Base-by-base conservation (phyloP, 352 stramenopile genomes). In the Salisapilia sapeloensis region DNA sequence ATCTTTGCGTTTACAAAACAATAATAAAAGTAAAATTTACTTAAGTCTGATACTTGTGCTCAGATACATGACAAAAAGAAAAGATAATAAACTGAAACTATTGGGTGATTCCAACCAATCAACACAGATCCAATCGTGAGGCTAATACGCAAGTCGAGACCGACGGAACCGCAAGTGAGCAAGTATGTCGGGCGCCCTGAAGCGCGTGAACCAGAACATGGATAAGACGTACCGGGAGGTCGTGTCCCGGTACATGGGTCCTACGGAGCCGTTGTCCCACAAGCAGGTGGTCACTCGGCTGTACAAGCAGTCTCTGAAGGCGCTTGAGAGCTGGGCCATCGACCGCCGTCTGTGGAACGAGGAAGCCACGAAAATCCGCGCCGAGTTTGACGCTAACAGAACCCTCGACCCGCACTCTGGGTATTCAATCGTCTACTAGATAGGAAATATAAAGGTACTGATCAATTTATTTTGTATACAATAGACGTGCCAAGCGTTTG, bases 271-370 rank as follows among this genome's bases (percentile, higher is more conserved):
- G 49, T 65, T 94, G 24, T 62, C 76, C 48, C 80, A 94, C 59
- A 80, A 87, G 60, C 80, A 94, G 58, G 69, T 55, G 32, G 80
- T 93, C 39, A 72, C 67, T 53, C 71, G 91, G 18, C 59, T 98
- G 46, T 98, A 98, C 59, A 92, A 94, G 46, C 58, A 95, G 49
- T 85, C 82, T 40, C 75, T 98, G 46, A 95, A 96, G 67, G 79
- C 69, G 26, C 58, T 96, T 31, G 65, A 84, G 35, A 93, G 65
- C 55, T 98, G 91, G 91, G 53, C 84, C 42, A 94, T 97, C 42
- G 89, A 97, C 61, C 78, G 92, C 43, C 82, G 96, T 41, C 72
- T 97, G 42, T 97, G 94, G 64, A 89, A 95, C 56, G 77, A 95
- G 21, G 81, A 96, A 59, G 72, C 79, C 42, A 94, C 77, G 33